phyloP scores from a whole-genome alignment of 495 filamentous ascomycete species.

The Talaromyces ruber region DNA sequence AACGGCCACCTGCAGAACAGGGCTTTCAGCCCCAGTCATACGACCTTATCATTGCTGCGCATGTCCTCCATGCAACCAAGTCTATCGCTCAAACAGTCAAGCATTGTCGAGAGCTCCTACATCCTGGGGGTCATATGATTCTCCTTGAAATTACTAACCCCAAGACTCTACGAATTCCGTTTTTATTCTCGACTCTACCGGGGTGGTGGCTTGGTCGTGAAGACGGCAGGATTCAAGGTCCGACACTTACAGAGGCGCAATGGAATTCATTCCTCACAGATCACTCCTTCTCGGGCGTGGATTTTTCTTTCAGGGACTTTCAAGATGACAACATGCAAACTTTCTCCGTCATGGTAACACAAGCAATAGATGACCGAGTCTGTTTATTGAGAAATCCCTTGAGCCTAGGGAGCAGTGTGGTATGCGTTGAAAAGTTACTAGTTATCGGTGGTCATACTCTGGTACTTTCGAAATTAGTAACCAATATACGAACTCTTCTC shows the following conservation, averaged over 20 bases:
- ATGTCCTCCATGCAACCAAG: constrained; percentile 6
- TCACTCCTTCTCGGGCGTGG: constrained; percentile 39
- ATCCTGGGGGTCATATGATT: constrained; percentile 45
- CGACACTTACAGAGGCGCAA: constrained; percentile 17
- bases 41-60: constrained; percentile 32
- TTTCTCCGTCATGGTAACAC: constrained; percentile 30
- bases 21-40: constrained; percentile 32
- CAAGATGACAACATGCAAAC: constrained; percentile 12
- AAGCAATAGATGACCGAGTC: constrained; percentile 35
- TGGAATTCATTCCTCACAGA: constrained; percentile 34
- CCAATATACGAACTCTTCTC: constrained; percentile 8
- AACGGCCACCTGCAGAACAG: constrained; percentile 29
- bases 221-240: constrained; percentile 30
- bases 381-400: constrained; percentile 21
- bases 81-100: not conserved
- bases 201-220: constrained; percentile 46
- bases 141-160: constrained; percentile 32
- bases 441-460: constrained; percentile 18
- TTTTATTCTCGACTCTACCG: constrained; percentile 31
- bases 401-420: not conserved
- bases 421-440: constrained; percentile 13
- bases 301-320: constrained; percentile 19
- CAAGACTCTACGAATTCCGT: constrained; percentile 9
- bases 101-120: constrained; percentile 24
- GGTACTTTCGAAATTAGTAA: constrained; percentile 7